Percentiles rank a stretch among this genome's conserved stretches.
Evolutionary conservation across 75 land plant genomes (phyloP).

Genomic region (Chamaecyparis obtusa): DNA sequence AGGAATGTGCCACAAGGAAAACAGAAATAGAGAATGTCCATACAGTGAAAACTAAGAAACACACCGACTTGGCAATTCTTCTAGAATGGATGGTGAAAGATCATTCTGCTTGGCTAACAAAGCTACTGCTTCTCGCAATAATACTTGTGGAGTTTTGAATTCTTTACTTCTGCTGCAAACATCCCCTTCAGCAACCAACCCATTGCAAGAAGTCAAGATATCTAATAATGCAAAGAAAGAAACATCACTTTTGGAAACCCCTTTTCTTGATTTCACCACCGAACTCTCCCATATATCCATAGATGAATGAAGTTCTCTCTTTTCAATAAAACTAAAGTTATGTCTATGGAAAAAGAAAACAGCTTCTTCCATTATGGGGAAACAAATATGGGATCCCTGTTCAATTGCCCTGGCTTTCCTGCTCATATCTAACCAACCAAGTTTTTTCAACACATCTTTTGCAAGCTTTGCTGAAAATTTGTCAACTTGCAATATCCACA

Average conservation of each 20-base stretch:
- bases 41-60: slow-evolving; percentile 6
- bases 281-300: slow-evolving; percentile 13
- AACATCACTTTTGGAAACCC: slow-evolving; percentile 14
- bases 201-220: slow-evolving; percentile 35
- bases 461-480: slow-evolving; percentile 62
- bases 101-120: slow-evolving; percentile 43
- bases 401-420: slow-evolving; percentile 40
- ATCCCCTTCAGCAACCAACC: slow-evolving; percentile 30
- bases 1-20: background rate
- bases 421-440: slow-evolving; percentile 80
- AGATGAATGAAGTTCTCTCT: slow-evolving; percentile 11
- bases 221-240: slow-evolving; percentile 20
- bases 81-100: slow-evolving; percentile 48
- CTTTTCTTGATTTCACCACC: background rate
- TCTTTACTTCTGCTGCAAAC: slow-evolving; percentile 24
- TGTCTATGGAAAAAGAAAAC: slow-evolving; percentile 19
- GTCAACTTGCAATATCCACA: slow-evolving; percentile 57
- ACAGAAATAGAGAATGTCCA: background rate
- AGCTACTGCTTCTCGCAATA: slow-evolving; percentile 45
- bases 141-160: slow-evolving; percentile 40
- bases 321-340: background rate
- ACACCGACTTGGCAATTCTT: slow-evolving; percentile 76
- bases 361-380: slow-evolving; percentile 63
- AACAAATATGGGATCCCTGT: slow-evolving; percentile 49
- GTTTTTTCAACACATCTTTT: slow-evolving; percentile 74